A percentile compares a stretch with the other conserved stretches of the same genome.
Evolutionary conservation across 208 protist species (phyloP).

Genomic region (Lotmaria passim): DNA sequence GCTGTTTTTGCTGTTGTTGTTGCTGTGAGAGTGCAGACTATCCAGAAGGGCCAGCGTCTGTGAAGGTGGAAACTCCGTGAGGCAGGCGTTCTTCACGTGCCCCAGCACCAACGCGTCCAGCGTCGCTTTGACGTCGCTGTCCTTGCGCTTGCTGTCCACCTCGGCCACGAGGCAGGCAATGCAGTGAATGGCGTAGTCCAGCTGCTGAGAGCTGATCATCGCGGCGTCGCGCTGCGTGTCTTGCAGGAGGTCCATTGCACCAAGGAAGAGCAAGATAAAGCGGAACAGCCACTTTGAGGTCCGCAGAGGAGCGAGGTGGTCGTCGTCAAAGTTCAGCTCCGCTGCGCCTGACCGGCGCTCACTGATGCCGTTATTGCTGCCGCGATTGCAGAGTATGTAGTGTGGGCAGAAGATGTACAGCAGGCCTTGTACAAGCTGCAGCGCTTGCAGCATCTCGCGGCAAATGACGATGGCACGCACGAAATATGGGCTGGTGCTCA

Average conservation of each 20-base stretch:
- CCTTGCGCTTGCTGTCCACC: constrained; percentile 18
- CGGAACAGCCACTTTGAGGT: constrained; percentile 32
- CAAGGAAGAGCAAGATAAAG: constrained; percentile 29
- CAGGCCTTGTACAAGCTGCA: constrained; percentile 19
- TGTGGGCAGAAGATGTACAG: constrained; percentile 17
- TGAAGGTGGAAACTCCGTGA: constrained; percentile 25
- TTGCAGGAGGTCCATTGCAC: constrained; percentile 31
- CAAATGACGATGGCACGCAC: constrained; percentile 13
- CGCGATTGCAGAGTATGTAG: not conserved
- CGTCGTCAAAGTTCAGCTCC: constrained; percentile 13
- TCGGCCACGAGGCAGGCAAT: constrained; percentile 28
- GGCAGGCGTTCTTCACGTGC: constrained; percentile 29
- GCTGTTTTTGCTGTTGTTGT: not conserved
- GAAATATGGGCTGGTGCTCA: constrained; percentile 27
- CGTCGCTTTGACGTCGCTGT: constrained; percentile 26
- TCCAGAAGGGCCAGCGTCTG: constrained; percentile 8
- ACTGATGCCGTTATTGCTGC: not conserved
- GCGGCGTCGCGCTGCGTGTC: not conserved
- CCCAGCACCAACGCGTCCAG: constrained; percentile 30
- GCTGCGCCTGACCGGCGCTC: not conserved
- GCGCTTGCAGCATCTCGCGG: constrained; percentile 22
- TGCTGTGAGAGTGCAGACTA: not conserved
- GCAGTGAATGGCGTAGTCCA: constrained; percentile 31
- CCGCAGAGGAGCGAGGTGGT: constrained; percentile 17
- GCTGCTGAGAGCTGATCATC: constrained; percentile 13